A percentile compares a stretch with the other conserved stretches of the same genome.
Conservation (phyloP, 768 basidiomycete species). For the Dacryopinax spathularia region DNA sequence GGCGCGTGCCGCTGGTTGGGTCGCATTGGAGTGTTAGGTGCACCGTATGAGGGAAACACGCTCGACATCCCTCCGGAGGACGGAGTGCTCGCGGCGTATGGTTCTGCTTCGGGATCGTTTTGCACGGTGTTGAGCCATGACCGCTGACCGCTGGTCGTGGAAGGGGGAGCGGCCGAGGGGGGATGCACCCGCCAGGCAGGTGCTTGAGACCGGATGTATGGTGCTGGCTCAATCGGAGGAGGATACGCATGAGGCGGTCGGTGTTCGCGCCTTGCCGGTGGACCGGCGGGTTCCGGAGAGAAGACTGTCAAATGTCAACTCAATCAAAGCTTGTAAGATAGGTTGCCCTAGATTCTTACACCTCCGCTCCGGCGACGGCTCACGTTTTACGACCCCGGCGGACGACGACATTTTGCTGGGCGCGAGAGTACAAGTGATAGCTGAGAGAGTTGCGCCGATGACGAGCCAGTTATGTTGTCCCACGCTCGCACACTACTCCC, state of each 20-base stretch:
- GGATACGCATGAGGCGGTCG: too few relatives aligned
- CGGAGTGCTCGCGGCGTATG: neutral
- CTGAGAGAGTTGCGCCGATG: too few relatives aligned
- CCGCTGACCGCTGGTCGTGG: neutral
- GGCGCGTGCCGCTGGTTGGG: slow-evolving; percentile 1
- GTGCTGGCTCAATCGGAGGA: neutral
- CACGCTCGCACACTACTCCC: neutral
- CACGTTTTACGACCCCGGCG: neutral
- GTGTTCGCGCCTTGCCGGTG: neutral
- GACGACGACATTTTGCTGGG: neutral
- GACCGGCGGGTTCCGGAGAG: neutral
- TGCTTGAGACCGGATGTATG: neutral
- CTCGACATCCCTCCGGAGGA: neutral
- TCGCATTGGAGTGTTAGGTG: neutral
- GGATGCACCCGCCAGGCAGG: neutral
- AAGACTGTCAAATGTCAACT: neutral
- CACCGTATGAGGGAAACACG: slow-evolving; percentile 1
- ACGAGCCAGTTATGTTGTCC: too few relatives aligned
- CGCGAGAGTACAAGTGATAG: too few relatives aligned
- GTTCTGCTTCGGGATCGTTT: neutral
- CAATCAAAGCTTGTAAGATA: neutral
- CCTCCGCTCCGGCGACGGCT: neutral
- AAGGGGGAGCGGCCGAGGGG: neutral
- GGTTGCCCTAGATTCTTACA: neutral
- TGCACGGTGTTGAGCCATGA: neutral